phyloP scores from a whole-genome alignment of 352 stramenopile species.

The Globisporangium polare region DNA sequence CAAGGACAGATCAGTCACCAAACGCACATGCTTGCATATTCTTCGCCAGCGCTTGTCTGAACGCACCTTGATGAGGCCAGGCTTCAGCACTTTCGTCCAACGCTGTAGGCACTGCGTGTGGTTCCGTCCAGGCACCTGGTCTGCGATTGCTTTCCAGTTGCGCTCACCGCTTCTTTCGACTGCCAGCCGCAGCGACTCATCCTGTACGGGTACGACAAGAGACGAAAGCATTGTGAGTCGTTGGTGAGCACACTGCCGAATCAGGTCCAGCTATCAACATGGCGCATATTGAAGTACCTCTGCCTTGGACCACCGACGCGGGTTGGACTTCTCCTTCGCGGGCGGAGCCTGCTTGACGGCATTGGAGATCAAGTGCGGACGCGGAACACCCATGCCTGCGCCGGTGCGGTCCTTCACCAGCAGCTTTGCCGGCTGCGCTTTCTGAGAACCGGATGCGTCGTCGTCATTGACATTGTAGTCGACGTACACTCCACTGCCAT shows the following conservation, averaged over 20 bases:
- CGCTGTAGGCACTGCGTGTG: conserved; percentile 92
- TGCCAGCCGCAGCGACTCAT: conserved; percentile 77
- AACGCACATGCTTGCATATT: not conserved
- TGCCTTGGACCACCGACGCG: conserved; percentile 77
- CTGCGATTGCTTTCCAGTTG: conserved; percentile 90
- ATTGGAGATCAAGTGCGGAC: conserved; percentile 67
- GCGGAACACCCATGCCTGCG: conserved; percentile 66
- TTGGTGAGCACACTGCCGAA: not conserved
- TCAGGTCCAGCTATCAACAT: not conserved
- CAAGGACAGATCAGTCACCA: not conserved
- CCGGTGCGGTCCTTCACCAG: conserved; percentile 78
- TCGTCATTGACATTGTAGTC: not conserved
- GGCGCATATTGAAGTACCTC: conserved; percentile 24
- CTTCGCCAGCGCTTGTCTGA: conserved; percentile 2
- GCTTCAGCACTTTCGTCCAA: conserved; percentile 93
- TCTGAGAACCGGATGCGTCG: conserved; percentile 6
- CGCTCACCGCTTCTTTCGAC: conserved; percentile 84
- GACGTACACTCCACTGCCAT: conserved; percentile 2
- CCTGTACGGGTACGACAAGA: conserved; percentile 18
- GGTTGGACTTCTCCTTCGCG: conserved; percentile 85
- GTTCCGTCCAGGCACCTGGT: conserved; percentile 88
- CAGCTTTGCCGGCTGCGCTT: conserved; percentile 38
- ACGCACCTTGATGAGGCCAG: conserved; percentile 90
- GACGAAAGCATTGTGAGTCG: not conserved
- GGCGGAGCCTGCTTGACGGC: conserved; percentile 74